A percentile compares a stretch with the other conserved stretches of the same genome.
Evolutionary conservation across 495 filamentous ascomycete genomes (phyloP).

Genomic region (Parmelia sp.): DNA sequence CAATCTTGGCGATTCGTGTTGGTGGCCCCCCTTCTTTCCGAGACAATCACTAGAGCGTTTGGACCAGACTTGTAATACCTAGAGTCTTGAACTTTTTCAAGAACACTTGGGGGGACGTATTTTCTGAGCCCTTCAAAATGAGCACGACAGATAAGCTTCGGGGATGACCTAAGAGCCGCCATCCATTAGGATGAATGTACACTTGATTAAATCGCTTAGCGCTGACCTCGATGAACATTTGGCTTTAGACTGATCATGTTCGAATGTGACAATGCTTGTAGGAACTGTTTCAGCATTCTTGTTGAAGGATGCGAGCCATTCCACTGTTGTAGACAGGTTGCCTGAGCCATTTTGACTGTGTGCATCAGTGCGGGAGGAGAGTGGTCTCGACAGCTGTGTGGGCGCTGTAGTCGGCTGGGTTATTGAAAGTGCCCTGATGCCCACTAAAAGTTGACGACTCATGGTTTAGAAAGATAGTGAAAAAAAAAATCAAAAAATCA

Average conservation of each 20-base stretch:
- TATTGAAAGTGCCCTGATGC: not conserved
- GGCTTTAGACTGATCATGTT: not conserved
- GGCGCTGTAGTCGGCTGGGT: not conserved
- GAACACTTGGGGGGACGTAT: not conserved
- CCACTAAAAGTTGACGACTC: not conserved
- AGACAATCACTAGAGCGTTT: not conserved
- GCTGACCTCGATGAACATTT: not conserved
- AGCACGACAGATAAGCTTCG: not conserved
- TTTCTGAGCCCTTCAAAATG: not conserved
- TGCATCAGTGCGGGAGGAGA: constrained; percentile 4
- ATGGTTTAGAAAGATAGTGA: no score
- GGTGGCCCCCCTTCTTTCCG: not conserved
- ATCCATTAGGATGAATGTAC: not conserved
- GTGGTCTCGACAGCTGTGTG: not conserved
- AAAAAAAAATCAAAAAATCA: no score
- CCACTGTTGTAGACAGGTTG: not conserved
- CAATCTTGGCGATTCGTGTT: not conserved
- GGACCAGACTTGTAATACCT: not conserved
- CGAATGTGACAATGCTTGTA: not conserved
- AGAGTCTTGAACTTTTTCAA: constrained; percentile 1
- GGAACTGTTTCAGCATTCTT: not conserved
- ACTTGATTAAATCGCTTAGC: not conserved
- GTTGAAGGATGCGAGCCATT: constrained; percentile 4
- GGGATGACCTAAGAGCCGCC: not conserved
- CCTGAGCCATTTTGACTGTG: not conserved